Conservation (phyloP, 495 filamentous ascomycete species). For the Bathelium albidoporum region DNA sequence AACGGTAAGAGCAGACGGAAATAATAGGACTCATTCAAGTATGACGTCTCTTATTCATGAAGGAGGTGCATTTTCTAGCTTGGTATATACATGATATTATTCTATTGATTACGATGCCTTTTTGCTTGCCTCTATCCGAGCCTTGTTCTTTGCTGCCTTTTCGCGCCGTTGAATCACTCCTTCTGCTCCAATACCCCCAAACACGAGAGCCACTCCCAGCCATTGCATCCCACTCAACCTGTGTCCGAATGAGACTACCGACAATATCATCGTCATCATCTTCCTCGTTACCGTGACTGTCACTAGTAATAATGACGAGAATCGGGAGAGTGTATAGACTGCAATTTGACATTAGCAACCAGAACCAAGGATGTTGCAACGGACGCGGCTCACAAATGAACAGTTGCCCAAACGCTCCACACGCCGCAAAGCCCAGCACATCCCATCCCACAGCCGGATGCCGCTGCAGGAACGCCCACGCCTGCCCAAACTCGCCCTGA, state of each 20-base stretch:
- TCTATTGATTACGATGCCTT: constrained; percentile 22
- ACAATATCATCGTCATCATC: constrained; percentile 98
- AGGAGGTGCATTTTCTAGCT: background rate
- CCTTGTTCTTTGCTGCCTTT: constrained; percentile 70
- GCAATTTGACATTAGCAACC: background rate
- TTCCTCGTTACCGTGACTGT: constrained; percentile 96
- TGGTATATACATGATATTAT: background rate
- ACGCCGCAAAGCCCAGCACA: constrained; percentile 83
- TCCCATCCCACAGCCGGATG: constrained; percentile 74
- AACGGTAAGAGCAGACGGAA: no score
- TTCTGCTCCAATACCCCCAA: constrained; percentile 90
- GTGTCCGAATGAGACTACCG: constrained; percentile 91
- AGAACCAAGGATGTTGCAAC: background rate
- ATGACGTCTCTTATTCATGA: background rate
- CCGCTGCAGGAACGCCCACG: constrained; percentile 65
- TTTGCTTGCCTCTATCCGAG: constrained; percentile 43
- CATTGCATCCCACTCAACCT: constrained; percentile 73
- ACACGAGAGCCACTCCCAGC: constrained; percentile 85
- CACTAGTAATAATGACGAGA: constrained; percentile 83
- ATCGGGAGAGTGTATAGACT: constrained; percentile 87
- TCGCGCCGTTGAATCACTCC: constrained; percentile 69
- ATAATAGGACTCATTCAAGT: no score
- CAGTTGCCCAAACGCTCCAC: constrained; percentile 85
- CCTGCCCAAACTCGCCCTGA: constrained; percentile 61
- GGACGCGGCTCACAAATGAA: constrained; percentile 93